Percentiles rank a stretch among this genome's conserved stretches.
Conservation (phyloP, 2,329 filamentous ascomycete genomes). For the Sclerotinia trifoliorum region DNA sequence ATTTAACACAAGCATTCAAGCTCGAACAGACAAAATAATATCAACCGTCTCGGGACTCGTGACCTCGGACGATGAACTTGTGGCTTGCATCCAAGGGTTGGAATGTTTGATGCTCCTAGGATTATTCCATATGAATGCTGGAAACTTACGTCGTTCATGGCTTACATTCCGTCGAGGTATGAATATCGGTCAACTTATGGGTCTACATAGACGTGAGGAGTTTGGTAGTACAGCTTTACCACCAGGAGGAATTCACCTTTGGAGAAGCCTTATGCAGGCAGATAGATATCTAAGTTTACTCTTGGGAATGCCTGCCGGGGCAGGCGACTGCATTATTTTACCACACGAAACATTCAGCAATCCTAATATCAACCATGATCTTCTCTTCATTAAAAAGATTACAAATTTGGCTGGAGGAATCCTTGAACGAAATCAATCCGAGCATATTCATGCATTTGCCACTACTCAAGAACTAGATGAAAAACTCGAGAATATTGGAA, state of each 20-base stretch:
- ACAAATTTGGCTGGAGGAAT: constrained; percentile 32
- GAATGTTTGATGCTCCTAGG: constrained; percentile 52
- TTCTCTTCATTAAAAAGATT: constrained; percentile 32
- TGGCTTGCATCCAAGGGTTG: constrained; percentile 50
- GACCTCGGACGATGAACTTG: constrained; percentile 48
- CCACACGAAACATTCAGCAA: constrained; percentile 35
- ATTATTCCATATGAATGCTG: constrained; percentile 48
- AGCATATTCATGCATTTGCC: constrained; percentile 33
- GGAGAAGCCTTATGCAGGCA: constrained; percentile 47
- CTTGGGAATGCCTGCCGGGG: constrained; percentile 34
- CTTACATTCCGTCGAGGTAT: constrained; percentile 49
- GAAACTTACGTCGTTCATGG: constrained; percentile 52
- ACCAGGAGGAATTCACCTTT: constrained; percentile 41
- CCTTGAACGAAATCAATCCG: constrained; percentile 36
- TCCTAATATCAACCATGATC: constrained; percentile 29
- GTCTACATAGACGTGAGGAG: constrained; percentile 31
- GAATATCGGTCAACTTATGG: constrained; percentile 44
- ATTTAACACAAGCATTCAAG: constrained; percentile 28
- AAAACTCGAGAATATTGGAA: constrained; percentile 32
- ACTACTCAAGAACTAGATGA: constrained; percentile 40
- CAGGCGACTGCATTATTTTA: constrained; percentile 25
- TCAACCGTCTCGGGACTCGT: constrained; percentile 40
- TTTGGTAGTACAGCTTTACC: constrained; percentile 7
- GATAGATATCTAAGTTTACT: constrained; percentile 48
- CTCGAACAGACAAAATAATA: constrained; percentile 36